Conservation (phyloP, 257 asterid species). For the Solanum virginianum region DNA sequence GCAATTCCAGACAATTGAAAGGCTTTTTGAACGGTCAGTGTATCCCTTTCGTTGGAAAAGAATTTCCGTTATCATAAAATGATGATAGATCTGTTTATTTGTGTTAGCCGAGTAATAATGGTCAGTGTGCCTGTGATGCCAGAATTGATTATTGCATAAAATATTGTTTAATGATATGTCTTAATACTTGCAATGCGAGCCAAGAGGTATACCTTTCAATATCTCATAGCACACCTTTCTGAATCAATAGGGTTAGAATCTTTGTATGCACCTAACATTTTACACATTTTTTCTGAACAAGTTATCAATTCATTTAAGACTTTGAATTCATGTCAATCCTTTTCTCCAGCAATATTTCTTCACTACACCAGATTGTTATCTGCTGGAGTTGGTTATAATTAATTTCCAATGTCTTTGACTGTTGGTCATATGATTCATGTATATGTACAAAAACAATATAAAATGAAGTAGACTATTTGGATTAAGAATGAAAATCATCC, state of each 20-base stretch:
- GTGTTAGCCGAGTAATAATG: not conserved
- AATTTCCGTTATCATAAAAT: not conserved
- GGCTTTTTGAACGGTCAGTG: slow-evolving; percentile 89
- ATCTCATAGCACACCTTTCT: not conserved
- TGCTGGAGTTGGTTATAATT: not conserved
- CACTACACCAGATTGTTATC: not conserved
- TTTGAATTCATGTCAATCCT: not conserved
- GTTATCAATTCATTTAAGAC: not conserved
- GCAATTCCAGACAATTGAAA: slow-evolving; percentile 93
- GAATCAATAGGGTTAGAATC: not conserved
- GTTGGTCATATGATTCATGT: not conserved
- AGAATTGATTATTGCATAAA: not conserved
- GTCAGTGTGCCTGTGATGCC: not conserved
- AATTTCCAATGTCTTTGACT: not conserved
- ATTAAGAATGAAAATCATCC: not conserved
- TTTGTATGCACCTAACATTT: not conserved
- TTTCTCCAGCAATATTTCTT: not conserved
- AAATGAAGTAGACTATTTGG: not conserved
- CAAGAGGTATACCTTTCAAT: not conserved
- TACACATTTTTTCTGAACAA: not conserved
- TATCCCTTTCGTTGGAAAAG: not conserved
- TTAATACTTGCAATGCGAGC: not conserved
- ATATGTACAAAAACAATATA: not conserved
- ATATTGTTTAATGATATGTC: not conserved
- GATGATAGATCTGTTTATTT: not conserved